phyloP scores from a whole-genome alignment of 495 filamentous ascomycete genomes.

The Podospora sp. region DNA sequence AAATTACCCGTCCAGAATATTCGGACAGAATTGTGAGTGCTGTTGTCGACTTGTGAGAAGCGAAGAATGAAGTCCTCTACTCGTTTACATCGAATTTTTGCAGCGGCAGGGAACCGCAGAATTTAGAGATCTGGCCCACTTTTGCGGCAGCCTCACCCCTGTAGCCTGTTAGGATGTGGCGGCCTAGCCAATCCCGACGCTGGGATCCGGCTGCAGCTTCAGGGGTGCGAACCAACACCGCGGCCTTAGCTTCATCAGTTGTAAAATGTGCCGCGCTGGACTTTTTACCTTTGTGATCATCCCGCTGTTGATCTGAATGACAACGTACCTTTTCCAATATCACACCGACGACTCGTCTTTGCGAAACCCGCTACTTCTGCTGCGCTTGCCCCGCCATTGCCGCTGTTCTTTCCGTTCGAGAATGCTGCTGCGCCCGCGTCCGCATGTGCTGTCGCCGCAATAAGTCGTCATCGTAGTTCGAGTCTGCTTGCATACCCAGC shows the following conservation, averaged over 20 bases:
- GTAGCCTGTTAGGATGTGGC: neutral
- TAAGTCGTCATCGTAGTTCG: slow-evolving; percentile 40
- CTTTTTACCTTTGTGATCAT: slow-evolving; percentile 9
- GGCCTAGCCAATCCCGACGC: neutral
- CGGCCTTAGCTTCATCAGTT: neutral
- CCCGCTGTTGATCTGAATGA: neutral
- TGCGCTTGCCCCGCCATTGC: neutral
- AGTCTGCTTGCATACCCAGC: slow-evolving; percentile 30
- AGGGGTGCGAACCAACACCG: slow-evolving; percentile 13
- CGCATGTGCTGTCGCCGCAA: slow-evolving; percentile 35
- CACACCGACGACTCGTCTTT: neutral
- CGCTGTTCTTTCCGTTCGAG: slow-evolving; percentile 4
- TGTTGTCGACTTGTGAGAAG: neutral
- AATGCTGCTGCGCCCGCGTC: slow-evolving; percentile 22
- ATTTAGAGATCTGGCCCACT: slow-evolving; percentile 3
- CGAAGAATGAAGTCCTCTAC: neutral
- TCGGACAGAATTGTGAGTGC: neutral
- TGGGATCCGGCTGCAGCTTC: neutral
- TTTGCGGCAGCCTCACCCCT: slow-evolving; percentile 12
- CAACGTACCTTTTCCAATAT: neutral
- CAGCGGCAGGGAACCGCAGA: slow-evolving; percentile 14
- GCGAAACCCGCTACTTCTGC: neutral
- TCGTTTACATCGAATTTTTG: slow-evolving; percentile 9
- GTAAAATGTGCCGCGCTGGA: slow-evolving; percentile 2
- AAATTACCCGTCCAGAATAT: neutral